These are phyloP conservation scores for Penicillium diatomitis DNA, from an alignment of 495 filamentous ascomycete genomes.

Conservation along the genomic window DNA sequence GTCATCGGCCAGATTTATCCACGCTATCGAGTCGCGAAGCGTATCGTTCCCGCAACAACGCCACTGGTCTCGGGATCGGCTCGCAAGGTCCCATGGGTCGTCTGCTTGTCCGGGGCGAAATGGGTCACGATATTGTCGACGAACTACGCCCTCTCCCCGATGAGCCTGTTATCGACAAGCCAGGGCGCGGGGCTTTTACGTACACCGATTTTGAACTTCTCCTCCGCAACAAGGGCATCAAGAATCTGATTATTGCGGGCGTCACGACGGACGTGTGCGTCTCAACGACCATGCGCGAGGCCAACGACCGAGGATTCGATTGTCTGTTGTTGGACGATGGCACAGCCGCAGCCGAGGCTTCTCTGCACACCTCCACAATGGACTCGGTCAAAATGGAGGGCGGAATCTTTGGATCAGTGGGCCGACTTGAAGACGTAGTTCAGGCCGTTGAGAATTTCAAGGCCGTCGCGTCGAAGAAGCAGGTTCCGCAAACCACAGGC, in stretches of 20 bases:
- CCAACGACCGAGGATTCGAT: slow-evolving; percentile 66
- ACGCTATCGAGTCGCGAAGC: slow-evolving; percentile 49
- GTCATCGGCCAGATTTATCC: slow-evolving; percentile 54
- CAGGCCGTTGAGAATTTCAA: slow-evolving; percentile 40
- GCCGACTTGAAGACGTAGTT: slow-evolving; percentile 39
- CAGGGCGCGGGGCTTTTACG: slow-evolving; percentile 56
- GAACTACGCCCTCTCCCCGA: slow-evolving; percentile 46
- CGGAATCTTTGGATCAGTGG: slow-evolving; percentile 49
- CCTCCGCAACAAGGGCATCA: slow-evolving; percentile 53
- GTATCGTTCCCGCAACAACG: slow-evolving; percentile 45
- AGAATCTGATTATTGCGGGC: slow-evolving; percentile 55
- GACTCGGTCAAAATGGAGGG: slow-evolving; percentile 49
- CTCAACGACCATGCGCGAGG: slow-evolving; percentile 58
- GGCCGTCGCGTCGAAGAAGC: slow-evolving; percentile 34
- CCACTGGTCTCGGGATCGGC: slow-evolving; percentile 48
- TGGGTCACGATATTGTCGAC: slow-evolving; percentile 52
- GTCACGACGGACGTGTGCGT: slow-evolving; percentile 68
- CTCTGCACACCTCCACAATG: slow-evolving; percentile 40
- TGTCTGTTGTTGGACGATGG: slow-evolving; percentile 51
- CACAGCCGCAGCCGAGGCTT: slow-evolving; percentile 40
- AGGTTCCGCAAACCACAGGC: slow-evolving; percentile 31
- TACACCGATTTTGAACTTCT: slow-evolving; percentile 55
- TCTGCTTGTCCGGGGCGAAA: slow-evolving; percentile 54
- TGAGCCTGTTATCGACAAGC: slow-evolving; percentile 61
- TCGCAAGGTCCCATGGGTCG: slow-evolving; percentile 53